Conservation (phyloP, 1,139 yeast genomes). For the Saccharomyces hybrid region DNA sequence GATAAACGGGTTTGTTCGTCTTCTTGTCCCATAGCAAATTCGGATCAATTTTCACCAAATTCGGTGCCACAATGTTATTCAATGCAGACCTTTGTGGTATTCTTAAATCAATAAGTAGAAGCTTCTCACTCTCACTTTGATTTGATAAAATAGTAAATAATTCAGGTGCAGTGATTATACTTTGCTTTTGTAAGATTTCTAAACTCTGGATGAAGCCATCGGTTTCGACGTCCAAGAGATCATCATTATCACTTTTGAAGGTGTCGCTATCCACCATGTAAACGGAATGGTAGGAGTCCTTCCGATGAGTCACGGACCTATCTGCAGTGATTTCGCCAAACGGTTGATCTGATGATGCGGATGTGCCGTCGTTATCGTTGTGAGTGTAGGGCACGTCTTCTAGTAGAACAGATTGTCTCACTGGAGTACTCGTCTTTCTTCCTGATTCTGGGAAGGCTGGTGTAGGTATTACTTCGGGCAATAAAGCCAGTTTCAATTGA, state of each 20-base stretch:
- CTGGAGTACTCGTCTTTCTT: constrained; percentile 3
- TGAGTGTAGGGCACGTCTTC: not conserved
- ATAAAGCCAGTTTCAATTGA: constrained; percentile 30
- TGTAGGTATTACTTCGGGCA: constrained; percentile 10
- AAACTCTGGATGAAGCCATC: constrained; percentile 18
- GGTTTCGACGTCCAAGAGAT: constrained; percentile 2
- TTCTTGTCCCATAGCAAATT: constrained; percentile 29
- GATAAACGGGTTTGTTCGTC: constrained; percentile 24
- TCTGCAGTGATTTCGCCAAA: constrained; percentile 14
- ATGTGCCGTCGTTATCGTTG: not conserved
- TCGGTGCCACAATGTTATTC: constrained; percentile 45
- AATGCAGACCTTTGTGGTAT: constrained; percentile 41
- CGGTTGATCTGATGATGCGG: not conserved
- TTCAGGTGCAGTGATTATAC: constrained; percentile 29
- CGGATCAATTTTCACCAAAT: constrained; percentile 57
- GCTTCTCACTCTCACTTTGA: constrained; percentile 16
- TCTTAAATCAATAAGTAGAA: constrained; percentile 52
- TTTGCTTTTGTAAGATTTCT: constrained; percentile 25
- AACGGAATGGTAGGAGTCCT: constrained; percentile 35
- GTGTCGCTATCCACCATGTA: constrained; percentile 29
- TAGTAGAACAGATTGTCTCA: not conserved
- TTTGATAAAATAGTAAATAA: constrained; percentile 24
- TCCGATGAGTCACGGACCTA: constrained; percentile 26
- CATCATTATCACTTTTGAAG: constrained; percentile 18
- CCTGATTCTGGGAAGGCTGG: constrained; percentile 9